Evolutionary conservation across 371 early-diverging fungal species (phyloP).

Genomic region (Choanephora cucurbitarum): DNA sequence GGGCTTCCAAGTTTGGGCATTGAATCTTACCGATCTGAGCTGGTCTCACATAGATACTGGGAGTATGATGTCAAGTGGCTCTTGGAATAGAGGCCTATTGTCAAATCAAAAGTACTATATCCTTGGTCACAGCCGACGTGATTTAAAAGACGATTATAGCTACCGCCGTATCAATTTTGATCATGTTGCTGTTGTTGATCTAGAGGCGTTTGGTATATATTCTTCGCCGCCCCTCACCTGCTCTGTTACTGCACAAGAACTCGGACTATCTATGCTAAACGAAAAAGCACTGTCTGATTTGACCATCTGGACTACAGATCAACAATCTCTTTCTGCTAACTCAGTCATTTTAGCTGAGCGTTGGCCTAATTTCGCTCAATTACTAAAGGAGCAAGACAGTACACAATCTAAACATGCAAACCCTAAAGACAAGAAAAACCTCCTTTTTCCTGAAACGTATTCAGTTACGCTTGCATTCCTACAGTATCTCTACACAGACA

Average conservation of each 20-base stretch:
- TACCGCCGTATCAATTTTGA: conserved; percentile 68
- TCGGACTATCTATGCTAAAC: conserved; percentile 68
- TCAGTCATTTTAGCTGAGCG: conserved; percentile 62
- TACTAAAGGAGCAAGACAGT: conserved; percentile 30
- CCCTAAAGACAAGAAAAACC: conserved; percentile 23
- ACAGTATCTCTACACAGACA: conserved; percentile 75
- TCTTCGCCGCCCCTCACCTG: conserved; percentile 40
- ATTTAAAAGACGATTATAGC: conserved; percentile 73
- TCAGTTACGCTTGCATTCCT: conserved; percentile 68
- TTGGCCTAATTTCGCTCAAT: conserved; percentile 66
- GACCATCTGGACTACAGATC: conserved; percentile 63
- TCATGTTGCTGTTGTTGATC: conserved; percentile 61
- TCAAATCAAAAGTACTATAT: conserved; percentile 51
- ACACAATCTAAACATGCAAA: not conserved
- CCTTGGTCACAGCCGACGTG: conserved; percentile 31
- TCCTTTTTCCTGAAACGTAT: conserved; percentile 64
- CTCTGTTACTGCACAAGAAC: conserved; percentile 37
- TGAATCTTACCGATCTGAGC: conserved; percentile 61
- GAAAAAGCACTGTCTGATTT: conserved; percentile 69
- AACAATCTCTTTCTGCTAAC: conserved; percentile 63
- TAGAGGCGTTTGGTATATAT: conserved; percentile 67
- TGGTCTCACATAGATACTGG: conserved; percentile 77
- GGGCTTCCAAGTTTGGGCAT: conserved; percentile 75
- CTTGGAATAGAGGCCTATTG: conserved; percentile 79
- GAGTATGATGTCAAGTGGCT: conserved; percentile 63